A percentile compares a stretch with the other conserved stretches of the same genome.
phyloP scores from a whole-genome alignment of 202 grass and related monocot species.

The Setaria italica region DNA sequence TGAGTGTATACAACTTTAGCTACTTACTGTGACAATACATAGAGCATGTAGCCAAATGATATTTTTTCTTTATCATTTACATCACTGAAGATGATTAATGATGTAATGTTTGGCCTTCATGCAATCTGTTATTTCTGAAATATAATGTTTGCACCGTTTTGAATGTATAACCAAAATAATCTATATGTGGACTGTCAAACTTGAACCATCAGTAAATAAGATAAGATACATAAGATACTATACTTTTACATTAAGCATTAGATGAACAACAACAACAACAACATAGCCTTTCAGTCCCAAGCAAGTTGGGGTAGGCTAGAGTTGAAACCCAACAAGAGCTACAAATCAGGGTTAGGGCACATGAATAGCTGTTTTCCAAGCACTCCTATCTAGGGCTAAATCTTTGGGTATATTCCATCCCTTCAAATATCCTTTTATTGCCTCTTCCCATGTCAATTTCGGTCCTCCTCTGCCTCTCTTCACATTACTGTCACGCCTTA shows the following conservation, averaged over 20 bases:
- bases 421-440: too few relatives aligned
- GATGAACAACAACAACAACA: not conserved
- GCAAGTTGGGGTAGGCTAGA: too few relatives aligned
- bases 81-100: constrained; percentile 21
- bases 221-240: constrained; percentile 8
- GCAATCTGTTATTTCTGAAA: constrained; percentile 12
- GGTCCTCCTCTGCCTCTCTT: too few relatives aligned
- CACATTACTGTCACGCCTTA: too few relatives aligned
- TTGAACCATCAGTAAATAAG: not conserved
- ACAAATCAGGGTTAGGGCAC: too few relatives aligned
- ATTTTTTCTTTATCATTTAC: constrained; percentile 14
- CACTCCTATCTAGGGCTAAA: too few relatives aligned
- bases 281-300: too few relatives aligned
- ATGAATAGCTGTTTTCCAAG: too few relatives aligned
- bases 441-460: too few relatives aligned
- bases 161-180: constrained; percentile 28
- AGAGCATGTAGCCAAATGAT: constrained; percentile 19
- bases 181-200: constrained; percentile 2
- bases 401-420: too few relatives aligned
- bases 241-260: not conserved
- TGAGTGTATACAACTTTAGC: constrained; percentile 57
- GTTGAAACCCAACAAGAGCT: too few relatives aligned
- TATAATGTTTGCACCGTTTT: constrained; percentile 15
- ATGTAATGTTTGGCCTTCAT: constrained; percentile 8
- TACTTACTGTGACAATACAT: not conserved